Evolutionary conservation across 495 filamentous ascomycete species (phyloP).

Genomic region (Lasiosphaeria hispida): DNA sequence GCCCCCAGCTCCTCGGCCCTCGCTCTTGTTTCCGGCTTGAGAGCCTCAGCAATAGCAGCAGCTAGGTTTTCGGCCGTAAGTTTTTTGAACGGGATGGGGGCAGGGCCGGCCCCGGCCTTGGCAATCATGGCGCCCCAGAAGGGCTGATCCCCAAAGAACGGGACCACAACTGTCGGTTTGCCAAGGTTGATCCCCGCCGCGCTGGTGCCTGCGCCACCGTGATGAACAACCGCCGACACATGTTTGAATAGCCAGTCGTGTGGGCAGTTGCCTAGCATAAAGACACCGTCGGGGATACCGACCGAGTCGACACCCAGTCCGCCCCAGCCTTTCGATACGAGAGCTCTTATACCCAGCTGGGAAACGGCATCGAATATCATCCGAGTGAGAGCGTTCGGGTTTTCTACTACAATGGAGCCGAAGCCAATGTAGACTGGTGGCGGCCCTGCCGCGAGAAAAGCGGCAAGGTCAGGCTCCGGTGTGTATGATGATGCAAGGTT

Average conservation of each 20-base stretch:
- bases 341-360: constrained; percentile 63
- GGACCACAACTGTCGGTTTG: constrained; percentile 71
- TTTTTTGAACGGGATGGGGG: constrained; percentile 66
- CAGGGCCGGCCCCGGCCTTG: constrained; percentile 66
- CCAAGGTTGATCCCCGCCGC: constrained; percentile 69
- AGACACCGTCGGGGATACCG: constrained; percentile 63
- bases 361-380: constrained; percentile 68
- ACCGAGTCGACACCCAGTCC: constrained; percentile 63
- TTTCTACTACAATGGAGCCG: constrained; percentile 77
- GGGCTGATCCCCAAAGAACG: constrained; percentile 83
- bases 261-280: constrained; percentile 73
- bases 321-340: constrained; percentile 82
- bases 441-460: constrained; percentile 58
- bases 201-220: constrained; percentile 80
- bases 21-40: constrained; percentile 54
- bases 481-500: constrained; percentile 59
- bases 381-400: constrained; percentile 64
- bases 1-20: constrained; percentile 58
- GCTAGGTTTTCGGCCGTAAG: constrained; percentile 63
- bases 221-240: constrained; percentile 75
- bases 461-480: constrained; percentile 51
- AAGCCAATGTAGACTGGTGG: constrained; percentile 81
- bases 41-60: constrained; percentile 56
- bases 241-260: constrained; percentile 81
- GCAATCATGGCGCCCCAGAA: constrained; percentile 82